These are phyloP conservation scores for Yamadazyma triangularis DNA, from an alignment of 1,139 yeast genomes.

Conservation along the genomic window DNA sequence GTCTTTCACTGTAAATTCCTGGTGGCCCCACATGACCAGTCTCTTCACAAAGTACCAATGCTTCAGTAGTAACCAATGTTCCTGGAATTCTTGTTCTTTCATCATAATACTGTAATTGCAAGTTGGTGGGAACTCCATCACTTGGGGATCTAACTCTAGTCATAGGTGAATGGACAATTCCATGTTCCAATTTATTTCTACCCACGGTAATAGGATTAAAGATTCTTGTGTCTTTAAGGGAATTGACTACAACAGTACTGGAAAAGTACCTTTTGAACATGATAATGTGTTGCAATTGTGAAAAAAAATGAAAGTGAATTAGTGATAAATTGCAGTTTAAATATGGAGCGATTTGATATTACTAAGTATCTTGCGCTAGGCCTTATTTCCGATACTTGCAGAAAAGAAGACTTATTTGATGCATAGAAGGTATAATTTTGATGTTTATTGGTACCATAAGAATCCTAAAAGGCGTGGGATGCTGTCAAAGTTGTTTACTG, in stretches of 20 bases:
- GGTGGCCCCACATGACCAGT: conserved; percentile 45
- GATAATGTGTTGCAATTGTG: no score
- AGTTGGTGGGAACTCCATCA: conserved; percentile 41
- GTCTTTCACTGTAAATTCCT: conserved; percentile 47
- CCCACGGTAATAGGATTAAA: conserved; percentile 51
- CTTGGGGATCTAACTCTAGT: conserved; percentile 43
- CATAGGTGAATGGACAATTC: conserved; percentile 50
- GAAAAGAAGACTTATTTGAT: no score
- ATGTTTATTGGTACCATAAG: no score
- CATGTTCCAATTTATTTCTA: conserved; percentile 26
- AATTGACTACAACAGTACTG: background rate
- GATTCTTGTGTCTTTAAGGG: conserved; percentile 4
- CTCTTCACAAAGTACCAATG: conserved; percentile 23
- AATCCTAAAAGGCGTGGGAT: no score
- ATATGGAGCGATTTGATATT: no score
- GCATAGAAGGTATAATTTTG: no score
- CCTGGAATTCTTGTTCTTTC: conserved; percentile 52
- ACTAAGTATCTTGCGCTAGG: no score
- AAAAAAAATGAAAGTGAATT: no score
- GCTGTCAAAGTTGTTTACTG: no score
- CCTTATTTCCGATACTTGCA: no score
- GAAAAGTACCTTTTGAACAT: conserved; percentile 1
- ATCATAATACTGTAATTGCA: conserved; percentile 44
- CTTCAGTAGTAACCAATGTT: conserved; percentile 16
- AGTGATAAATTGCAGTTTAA: no score